These are phyloP conservation scores for Isatis tinctoria DNA, from an alignment of 345 rosid species.

Conservation along the genomic window DNA sequence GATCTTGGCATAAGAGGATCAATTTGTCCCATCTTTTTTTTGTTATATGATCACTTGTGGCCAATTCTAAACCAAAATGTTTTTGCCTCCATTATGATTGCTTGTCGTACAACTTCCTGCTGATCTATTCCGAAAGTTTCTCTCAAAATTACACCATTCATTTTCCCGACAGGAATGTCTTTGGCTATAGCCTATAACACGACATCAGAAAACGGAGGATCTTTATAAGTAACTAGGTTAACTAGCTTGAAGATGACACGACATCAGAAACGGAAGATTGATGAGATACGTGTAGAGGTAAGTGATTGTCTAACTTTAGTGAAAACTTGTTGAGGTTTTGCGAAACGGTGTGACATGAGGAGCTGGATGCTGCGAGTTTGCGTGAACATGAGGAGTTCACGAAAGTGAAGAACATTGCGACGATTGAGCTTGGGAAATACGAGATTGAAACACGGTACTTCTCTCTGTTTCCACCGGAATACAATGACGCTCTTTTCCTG, in stretches of 20 bases:
- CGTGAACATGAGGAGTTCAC: constrained; percentile 99
- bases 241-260: constrained; percentile 98
- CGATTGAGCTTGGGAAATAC: constrained; percentile 96
- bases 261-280: constrained; percentile 98
- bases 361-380: constrained; percentile 99
- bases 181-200: no score
- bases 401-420: constrained; percentile 95
- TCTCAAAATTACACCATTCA: no score
- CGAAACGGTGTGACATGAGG: constrained; percentile 45
- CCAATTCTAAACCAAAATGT: no score
- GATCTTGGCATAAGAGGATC: no score
- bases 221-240: no score
- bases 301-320: not conserved
- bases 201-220: no score
- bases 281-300: constrained; percentile 98
- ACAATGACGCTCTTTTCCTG: constrained; percentile 97
- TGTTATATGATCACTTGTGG: no score
- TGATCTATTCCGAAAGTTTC: no score
- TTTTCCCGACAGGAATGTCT: no score
- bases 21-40: no score
- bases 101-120: no score
- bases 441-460: constrained; percentile 99
- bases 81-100: no score
- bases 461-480: constrained; percentile 98
- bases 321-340: not conserved